Evolutionary conservation across 768 basidiomycete genomes (phyloP), one percentile per base, ranked within the genome.

Genomic region (Auriculariales sp.): DNA sequence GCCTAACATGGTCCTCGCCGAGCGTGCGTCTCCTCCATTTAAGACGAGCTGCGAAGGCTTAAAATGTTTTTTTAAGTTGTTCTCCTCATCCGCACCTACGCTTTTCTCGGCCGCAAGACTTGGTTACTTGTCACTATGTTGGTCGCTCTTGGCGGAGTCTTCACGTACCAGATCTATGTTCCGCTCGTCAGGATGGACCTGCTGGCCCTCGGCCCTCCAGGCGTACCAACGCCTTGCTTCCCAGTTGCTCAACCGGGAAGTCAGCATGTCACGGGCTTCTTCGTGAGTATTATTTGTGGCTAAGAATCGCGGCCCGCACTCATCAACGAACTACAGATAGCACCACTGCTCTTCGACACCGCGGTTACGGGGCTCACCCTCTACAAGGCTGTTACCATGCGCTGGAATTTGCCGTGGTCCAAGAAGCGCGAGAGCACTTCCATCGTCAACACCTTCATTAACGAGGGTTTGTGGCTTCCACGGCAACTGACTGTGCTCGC

Each of bases 1-100:
- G 78, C 87, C 83, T 83, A 88, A 88, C 57, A 85, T 87, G 73
- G 83, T 85, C 49, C 79, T 81, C 39, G 83, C 83, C 44, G 82
- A 87, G 68, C 79, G 82, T 80, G 54, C 53, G 71, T 66, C 47
- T 14, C 32, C 46, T 14, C 5, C 17, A 36, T 11, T 48, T 56
- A 25, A 58, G 51, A 42, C 28, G 53, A 31, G 28, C 28, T 49
- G 44, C 53, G 53, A 46, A 6, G n/a, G n/a, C 15, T 36, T 6
- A 9, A 7, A 6, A n/a, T n/a, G 54, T 30, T 53, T 49, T 55
- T 54, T 58, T 34, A 55, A 84, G 81, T 78, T 54, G 82, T 88
- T 48, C 74, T 88, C 46, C 73, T 88, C 55, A 88, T 88, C 52
- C 78, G 85, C 53, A 88, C 85, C 35, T 88, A 86, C 57, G 85